These are phyloP conservation scores for Ustilago esculenta DNA, from an alignment of 1,284 basidiomycete genomes.

Conservation along the genomic window DNA sequence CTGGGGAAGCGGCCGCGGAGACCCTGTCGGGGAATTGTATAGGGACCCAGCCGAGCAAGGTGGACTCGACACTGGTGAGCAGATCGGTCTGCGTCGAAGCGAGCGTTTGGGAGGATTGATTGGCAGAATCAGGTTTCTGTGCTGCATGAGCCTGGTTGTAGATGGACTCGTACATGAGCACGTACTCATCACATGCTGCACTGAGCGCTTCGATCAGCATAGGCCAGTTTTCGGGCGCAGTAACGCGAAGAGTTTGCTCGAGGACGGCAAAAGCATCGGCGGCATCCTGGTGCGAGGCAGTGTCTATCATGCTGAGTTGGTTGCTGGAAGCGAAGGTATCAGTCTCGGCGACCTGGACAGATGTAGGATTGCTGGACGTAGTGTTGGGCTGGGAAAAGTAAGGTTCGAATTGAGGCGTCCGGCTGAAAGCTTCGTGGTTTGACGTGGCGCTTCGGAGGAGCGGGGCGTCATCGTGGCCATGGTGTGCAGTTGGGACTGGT, in stretches of 20 bases:
- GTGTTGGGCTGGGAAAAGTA: constrained; percentile 24
- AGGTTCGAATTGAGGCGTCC: constrained; percentile 14
- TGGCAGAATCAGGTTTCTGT: constrained; percentile 6
- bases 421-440: neutral
- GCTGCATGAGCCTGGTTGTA: constrained; percentile 19
- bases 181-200: constrained; percentile 34
- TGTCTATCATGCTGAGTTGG: constrained; percentile 1
- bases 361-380: neutral
- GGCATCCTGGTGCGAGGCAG: neutral
- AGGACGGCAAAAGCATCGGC: constrained; percentile 22
- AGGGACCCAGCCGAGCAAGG: constrained; percentile 35
- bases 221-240: constrained; percentile 45
- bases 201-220: constrained; percentile 29
- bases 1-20: neutral
- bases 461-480: constrained; percentile 9
- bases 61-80: constrained; percentile 23
- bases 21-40: constrained; percentile 4
- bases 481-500: constrained; percentile 1
- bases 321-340: neutral
- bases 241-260: constrained; percentile 27
- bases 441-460: constrained; percentile 6
- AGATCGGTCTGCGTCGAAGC: constrained; percentile 14
- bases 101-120: neutral
- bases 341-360: neutral
- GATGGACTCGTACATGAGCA: constrained; percentile 30